These are phyloP conservation scores for Gymnopilus dilepis DNA, from an alignment of 768 basidiomycete species.

Conservation along the genomic window DNA sequence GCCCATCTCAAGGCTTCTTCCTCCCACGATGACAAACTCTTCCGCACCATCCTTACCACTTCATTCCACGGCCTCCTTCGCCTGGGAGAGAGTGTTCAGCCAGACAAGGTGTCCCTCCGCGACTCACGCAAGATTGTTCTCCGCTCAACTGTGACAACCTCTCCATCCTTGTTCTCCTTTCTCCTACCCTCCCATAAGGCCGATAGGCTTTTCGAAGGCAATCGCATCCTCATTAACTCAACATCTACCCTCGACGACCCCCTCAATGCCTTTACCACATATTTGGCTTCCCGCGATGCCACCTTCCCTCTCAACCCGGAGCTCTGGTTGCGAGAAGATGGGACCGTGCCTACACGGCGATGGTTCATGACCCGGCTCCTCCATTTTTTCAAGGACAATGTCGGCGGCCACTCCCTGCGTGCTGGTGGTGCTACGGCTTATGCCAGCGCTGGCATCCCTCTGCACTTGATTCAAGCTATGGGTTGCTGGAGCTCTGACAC, in stretches of 20 bases:
- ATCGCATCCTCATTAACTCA: neutral
- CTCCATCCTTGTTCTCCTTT: neutral
- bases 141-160: neutral
- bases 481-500: neutral
- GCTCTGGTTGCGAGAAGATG: neutral
- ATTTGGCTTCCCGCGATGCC: neutral
- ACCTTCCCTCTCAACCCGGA: neutral
- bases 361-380: neutral
- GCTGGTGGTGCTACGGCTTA: neutral
- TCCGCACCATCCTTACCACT: neutral
- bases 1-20: neutral
- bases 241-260: neutral
- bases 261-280: neutral
- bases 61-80: neutral
- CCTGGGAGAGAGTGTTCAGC: neutral
- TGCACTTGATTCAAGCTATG: neutral
- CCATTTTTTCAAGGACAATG: neutral
- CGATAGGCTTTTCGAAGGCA: neutral
- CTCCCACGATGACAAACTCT: conserved; percentile 10
- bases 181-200: neutral
- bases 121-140: neutral
- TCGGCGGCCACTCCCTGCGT: neutral
- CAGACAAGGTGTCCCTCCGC: neutral
- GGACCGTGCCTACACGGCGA: neutral
- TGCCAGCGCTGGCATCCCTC: neutral